Base-by-base conservation (phyloP, 1,284 basidiomycete species). In the Cystobasidium sp. region DNA sequence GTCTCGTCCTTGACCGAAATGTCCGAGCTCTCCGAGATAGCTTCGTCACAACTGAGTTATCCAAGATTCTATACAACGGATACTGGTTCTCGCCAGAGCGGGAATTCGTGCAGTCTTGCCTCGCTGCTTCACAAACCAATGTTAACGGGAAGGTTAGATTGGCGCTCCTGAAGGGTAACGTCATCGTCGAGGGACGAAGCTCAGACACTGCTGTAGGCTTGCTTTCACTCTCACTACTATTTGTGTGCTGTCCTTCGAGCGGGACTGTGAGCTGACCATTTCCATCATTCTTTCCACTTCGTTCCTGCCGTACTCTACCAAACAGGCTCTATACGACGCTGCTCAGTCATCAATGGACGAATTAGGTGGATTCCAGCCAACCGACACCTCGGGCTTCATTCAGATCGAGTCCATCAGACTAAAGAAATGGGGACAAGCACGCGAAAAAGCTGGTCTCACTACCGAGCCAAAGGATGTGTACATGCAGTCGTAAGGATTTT, bases 341-440 rank as follows among this genome's bases (percentile, higher is more conserved):
- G 91, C 91, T 75, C 88, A 97, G 84, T 94, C 94, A n/a, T 97
- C 94, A 75, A 99, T 99, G 96, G 96, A 99, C 84, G 95, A 97
- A 85, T 89, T 97, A 75, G 95, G 95, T 78, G 96, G 96, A 59
- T 98, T 98, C 84, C 92, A 95, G 84, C 92, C 93, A 22, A 92
- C 91, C 67, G 91, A 95, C 81, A 92, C 93, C 68, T 88, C 90
- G 71, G 94, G 94, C 10, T 97, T 97, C 86, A 96, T 97, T 84
- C 89, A 90, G 81, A 96, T 97, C 78, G 92, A 95, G 83, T 92
- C 91, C 44, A 96, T 97, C 84, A 88, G 94, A 64, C 93, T 97
- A 83, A 95, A 95, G 87, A 94, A 96, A 89, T 95, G 83, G 79
- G 89, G 84, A 46, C 77, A 79, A 63, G 78, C 78, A 64, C 78